Base-by-base conservation (phyloP, 306 rosid genomes). In the Vigna trinervia region DNA sequence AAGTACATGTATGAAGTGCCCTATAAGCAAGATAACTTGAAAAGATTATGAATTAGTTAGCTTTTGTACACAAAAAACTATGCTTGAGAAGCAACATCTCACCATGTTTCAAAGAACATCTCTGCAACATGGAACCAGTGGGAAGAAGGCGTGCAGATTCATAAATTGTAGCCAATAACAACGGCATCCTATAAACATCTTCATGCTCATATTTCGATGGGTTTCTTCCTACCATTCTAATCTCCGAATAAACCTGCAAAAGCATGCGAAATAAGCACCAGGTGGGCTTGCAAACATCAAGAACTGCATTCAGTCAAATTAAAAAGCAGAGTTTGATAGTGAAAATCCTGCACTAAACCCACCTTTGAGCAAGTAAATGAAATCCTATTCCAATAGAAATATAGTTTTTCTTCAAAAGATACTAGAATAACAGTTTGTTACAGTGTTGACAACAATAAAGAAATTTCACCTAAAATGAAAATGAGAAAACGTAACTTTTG, bases 61-160 rank as follows among this genome's bases (percentile, higher is more conserved):
- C 3, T 26, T 26, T 26, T 26, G 28, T 26, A 26, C 28, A 26
- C 28, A 26, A 26, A 26, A 26, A 26, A 26, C 26, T n/a, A 68
- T 39, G 30, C 20, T 65, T 22, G 60, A 38, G 38, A 23, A 60
- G 79, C 73, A 78, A 65, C 4, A 62, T 74, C 76, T 81, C 85
- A 93, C 96, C 96, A 79, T 81, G 83, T 75, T 85, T 80, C 59
- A 88, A 74, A 71, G 94, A 93, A 80, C 98, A 93, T 85, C 98
- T 88, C 85, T 91, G 96, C 52, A 93, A 79, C 83, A 93, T 82
- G 64, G 90, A 85, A 61, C 94, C 85, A 1, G 82, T 73, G 36
- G 93, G 89, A 53, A 89, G 84, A 83, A 93, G 93, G 38, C 96
- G 91, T n/a, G 88, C 90, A 77, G 95, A 84, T 81, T 93, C 95